A percentile compares a stretch with the other conserved stretches of the same genome.
These are phyloP conservation scores for Beauveria varroae DNA, from an alignment of 2,329 filamentous ascomycete genomes.

Conservation along the genomic window DNA sequence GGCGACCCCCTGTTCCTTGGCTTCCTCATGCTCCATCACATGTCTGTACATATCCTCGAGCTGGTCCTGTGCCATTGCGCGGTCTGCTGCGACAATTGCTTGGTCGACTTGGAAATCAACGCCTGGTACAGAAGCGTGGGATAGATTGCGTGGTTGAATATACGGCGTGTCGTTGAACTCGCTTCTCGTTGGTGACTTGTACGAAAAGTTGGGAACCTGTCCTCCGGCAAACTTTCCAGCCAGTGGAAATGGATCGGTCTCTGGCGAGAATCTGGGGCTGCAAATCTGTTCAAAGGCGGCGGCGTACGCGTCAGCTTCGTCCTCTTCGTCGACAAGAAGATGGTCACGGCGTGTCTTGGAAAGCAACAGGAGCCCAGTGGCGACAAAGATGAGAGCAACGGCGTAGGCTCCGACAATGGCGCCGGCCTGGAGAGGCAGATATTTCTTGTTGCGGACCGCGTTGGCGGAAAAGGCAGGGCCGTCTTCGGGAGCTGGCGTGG, in stretches of 20 bases:
- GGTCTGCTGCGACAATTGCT: slow-evolving; percentile 65
- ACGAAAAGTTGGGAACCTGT: slow-evolving; percentile 40
- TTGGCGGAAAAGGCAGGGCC: slow-evolving; percentile 51
- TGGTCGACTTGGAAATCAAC: slow-evolving; percentile 70
- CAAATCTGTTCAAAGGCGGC: slow-evolving; percentile 14
- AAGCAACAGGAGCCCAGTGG: slow-evolving; percentile 56
- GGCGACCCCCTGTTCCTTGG: slow-evolving; percentile 48
- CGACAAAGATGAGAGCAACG: slow-evolving; percentile 65
- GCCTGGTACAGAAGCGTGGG: slow-evolving; percentile 44
- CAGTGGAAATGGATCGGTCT: slow-evolving; percentile 15
- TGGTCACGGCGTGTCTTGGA: slow-evolving; percentile 47
- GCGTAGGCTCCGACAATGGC: slow-evolving; percentile 81
- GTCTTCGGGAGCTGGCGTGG: slow-evolving; percentile 52
- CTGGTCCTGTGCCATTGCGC: slow-evolving; percentile 67
- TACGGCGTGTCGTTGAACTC: slow-evolving; percentile 21
- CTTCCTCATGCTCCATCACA: slow-evolving; percentile 81
- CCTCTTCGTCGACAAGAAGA: slow-evolving; percentile 43
- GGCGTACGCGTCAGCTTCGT: slow-evolving; percentile 12
- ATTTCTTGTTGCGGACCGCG: slow-evolving; percentile 51
- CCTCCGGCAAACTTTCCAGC: slow-evolving; percentile 21
- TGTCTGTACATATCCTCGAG: slow-evolving; percentile 87
- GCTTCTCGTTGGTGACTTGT: slow-evolving; percentile 36
- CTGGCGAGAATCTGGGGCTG: slow-evolving; percentile 18
- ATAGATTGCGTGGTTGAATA: slow-evolving; percentile 21
- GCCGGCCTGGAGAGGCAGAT: slow-evolving; percentile 74